Evolutionary conservation across 2,329 filamentous ascomycete species (phyloP).

Genomic region (Aspergillus sp.): DNA sequence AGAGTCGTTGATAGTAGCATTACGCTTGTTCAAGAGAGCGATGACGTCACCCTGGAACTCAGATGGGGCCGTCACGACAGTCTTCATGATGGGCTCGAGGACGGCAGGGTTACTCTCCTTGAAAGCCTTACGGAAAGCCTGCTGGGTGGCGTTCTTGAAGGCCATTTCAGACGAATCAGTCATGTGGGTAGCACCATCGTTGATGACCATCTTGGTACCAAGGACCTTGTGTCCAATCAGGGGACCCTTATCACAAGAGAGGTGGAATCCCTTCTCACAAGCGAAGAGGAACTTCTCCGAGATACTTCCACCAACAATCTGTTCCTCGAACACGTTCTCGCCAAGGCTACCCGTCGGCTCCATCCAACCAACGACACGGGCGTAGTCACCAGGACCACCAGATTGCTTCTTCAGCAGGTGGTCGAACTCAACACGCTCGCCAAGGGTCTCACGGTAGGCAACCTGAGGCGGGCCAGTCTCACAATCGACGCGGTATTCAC

Average conservation of each 20-base stretch:
- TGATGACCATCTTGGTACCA: conserved; percentile 85
- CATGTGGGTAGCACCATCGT: conserved; percentile 94
- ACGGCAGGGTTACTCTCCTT: conserved; percentile 76
- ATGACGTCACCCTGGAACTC: conserved; percentile 98
- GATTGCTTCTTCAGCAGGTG: conserved; percentile 93
- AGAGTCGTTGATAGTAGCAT: conserved; percentile 90
- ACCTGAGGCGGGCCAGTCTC: conserved; percentile 95
- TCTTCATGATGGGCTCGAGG: conserved; percentile 97
- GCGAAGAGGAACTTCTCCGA: conserved; percentile 94
- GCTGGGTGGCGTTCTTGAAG: conserved; percentile 91
- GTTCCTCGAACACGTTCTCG: conserved; percentile 80
- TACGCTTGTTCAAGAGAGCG: conserved; percentile 93
- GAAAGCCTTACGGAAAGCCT: conserved; percentile 96
- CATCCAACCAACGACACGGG: conserved; percentile 86
- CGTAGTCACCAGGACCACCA: conserved; percentile 93
- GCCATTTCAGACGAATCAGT: conserved; percentile 97
- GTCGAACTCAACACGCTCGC: conserved; percentile 78
- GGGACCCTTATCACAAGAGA: conserved; percentile 80
- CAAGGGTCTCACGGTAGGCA: conserved; percentile 93
- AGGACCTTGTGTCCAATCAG: conserved; percentile 92
- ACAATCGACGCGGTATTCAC: conserved; percentile 96
- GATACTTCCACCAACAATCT: conserved; percentile 85
- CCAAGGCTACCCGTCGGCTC: conserved; percentile 76
- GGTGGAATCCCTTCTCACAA: conserved; percentile 91
- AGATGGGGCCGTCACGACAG: conserved; percentile 88